Evolutionary conservation across 129 eudicot genomes (phyloP), one percentile per base, ranked within the genome.

Genomic region (carrot (Daucus carota)): DNA sequence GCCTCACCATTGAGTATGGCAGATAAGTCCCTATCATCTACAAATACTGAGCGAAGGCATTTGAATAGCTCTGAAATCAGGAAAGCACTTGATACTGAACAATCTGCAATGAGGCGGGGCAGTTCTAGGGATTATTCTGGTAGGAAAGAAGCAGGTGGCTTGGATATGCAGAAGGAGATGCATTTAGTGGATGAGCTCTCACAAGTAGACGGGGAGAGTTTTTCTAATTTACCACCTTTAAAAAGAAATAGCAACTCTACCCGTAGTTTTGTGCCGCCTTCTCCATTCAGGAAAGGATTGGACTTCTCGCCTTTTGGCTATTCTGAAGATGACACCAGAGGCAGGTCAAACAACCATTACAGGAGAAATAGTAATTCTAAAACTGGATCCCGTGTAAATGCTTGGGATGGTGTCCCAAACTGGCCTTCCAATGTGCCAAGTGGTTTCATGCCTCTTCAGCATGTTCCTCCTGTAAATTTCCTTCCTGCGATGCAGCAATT

Each of bases 391-490:
- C 98, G 86, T 76, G 89, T 85, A 57, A 80, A 79, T 68, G 75
- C 89, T 63, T 93, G 98, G 98, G 90, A 86, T 80, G 92, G 93
- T 16, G 82, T 87, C 26, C 92, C 97, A 28, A 90, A 69, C 70
- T 93, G 98, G 98, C 91, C 91, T 62, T 81, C 97, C 13, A 96
- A 96, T 8, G 79, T 90, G 84, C 74, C 90, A 62, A 81, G 82
- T 66, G 96, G 98, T 43, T 93, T 88, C 86, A 82, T 90, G 69
- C 98, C 96, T 15, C 90, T 90, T 75, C 98, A 86, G 45, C 96
- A 88, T 77, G 92, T 83, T 45, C 96, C 96, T 17, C 97, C 94
- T 16, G 85, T 84, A 44, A 88, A 86, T 77, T 89, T 93, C 76
- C 98, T 83, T 80, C 88, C 94, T 6, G 83, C 85, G 32, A 86